Conservation (phyloP, 2,329 filamentous ascomycete genomes). For the Alternaria sp. region DNA sequence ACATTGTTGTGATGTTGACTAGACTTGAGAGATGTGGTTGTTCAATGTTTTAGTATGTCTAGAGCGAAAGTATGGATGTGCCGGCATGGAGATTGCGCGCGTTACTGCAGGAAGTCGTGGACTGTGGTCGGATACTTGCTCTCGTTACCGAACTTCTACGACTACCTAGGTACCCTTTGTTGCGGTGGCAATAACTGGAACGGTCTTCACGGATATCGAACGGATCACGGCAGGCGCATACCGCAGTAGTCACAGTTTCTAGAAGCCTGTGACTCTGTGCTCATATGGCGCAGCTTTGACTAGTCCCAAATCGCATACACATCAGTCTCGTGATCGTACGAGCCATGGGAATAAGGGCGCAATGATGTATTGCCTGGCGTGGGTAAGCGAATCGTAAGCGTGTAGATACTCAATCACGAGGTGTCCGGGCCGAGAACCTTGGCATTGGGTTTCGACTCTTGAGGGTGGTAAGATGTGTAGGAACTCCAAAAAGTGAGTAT, state of each 20-base stretch:
- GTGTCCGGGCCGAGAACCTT: constrained; percentile 15
- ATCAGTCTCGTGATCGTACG: constrained; percentile 13
- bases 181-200: constrained; percentile 1
- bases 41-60: background rate
- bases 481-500: background rate
- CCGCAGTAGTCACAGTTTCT: background rate
- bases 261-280: constrained; percentile 1
- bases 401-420: background rate
- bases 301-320: background rate
- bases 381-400: constrained; percentile 12
- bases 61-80: background rate
- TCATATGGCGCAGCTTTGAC: constrained; percentile 11
- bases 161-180: background rate
- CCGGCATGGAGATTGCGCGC: background rate
- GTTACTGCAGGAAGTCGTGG: background rate
- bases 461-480: background rate
- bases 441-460: constrained; percentile 7
- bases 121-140: background rate
- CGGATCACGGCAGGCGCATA: constrained; percentile 8
- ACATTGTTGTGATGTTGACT: constrained; percentile 8
- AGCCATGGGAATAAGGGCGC: constrained; percentile 6
- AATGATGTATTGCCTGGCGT: background rate
- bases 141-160: background rate
- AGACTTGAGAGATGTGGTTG: background rate
- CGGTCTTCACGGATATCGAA: background rate